A percentile compares a stretch with the other conserved stretches of the same genome.
Conservation (phyloP, 2,329 filamentous ascomycete species). For the Neopestalotiopsis sp. region DNA sequence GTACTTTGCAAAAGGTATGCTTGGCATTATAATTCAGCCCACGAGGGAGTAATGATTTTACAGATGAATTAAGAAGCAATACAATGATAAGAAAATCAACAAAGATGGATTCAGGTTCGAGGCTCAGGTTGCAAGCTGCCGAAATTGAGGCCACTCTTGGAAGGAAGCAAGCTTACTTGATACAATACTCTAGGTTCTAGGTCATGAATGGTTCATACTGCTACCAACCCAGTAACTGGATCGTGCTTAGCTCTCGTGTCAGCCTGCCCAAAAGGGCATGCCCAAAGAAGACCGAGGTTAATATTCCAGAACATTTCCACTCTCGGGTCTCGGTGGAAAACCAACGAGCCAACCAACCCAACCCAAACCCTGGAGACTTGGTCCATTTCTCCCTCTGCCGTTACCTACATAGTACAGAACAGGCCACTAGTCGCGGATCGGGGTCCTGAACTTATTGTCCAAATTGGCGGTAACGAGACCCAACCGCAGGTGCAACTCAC, state of each 20-base stretch:
- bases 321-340: not conserved
- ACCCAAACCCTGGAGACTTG: too few relatives aligned
- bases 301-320: conserved; percentile 14
- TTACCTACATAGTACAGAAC: not conserved
- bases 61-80: too few relatives aligned
- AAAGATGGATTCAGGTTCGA: not conserved
- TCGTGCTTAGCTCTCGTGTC: conserved; percentile 1
- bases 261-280: not conserved
- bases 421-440: too few relatives aligned
- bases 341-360: not conserved
- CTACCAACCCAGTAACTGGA: not conserved
- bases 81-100: not conserved
- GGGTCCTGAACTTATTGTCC: not conserved
- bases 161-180: not conserved
- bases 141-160: not conserved
- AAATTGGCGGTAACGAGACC: not conserved
- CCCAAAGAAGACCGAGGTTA: not conserved
- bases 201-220: not conserved
- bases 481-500: too few relatives aligned
- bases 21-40: too few relatives aligned
- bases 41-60: too few relatives aligned
- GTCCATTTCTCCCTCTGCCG: too few relatives aligned
- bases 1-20: too few relatives aligned
- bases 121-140: not conserved
- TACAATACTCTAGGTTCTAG: not conserved